Percentiles rank a stretch among this genome's conserved stretches.
Evolutionary conservation across 2,329 filamentous ascomycete species (phyloP).

Genomic region (Zasmidium citrigriseum): DNA sequence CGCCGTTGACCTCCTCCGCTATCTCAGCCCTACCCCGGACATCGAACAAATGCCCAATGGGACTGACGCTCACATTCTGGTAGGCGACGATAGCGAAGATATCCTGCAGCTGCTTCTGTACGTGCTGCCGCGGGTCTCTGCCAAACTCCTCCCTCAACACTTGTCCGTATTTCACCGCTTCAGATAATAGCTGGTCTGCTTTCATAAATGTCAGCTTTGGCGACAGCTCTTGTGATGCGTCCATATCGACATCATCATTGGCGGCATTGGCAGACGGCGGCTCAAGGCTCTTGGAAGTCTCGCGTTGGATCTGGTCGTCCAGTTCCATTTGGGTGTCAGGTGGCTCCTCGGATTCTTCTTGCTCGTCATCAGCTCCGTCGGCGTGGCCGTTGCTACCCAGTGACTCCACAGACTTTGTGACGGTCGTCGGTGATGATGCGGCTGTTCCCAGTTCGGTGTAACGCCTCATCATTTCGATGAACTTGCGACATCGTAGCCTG

Average conservation of each 20-base stretch:
- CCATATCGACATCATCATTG: constrained; percentile 37
- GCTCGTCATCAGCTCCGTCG: constrained; percentile 34
- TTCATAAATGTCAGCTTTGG: constrained; percentile 33
- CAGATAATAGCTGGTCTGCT: constrained; percentile 59
- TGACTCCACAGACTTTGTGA: constrained; percentile 28
- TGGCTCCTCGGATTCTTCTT: constrained; percentile 46
- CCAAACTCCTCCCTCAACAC: constrained; percentile 76
- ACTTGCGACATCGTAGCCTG: constrained; percentile 82
- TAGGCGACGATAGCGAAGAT: constrained; percentile 91
- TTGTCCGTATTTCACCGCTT: constrained; percentile 78
- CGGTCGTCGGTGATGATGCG: constrained; percentile 32
- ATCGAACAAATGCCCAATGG: constrained; percentile 77
- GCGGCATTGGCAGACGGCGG: constrained; percentile 5
- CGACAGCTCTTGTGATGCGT: constrained; percentile 31
- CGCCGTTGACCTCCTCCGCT: constrained; percentile 91
- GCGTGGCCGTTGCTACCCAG: constrained; percentile 32
- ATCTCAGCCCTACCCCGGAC: constrained; percentile 72
- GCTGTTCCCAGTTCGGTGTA: constrained; percentile 64
- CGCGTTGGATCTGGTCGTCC: constrained; percentile 50
- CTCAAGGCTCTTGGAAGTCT: constrained; percentile 22
- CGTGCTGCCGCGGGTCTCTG: constrained; percentile 67
- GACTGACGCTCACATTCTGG: constrained; percentile 73
- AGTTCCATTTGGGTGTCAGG: constrained; percentile 56
- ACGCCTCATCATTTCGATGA: constrained; percentile 88
- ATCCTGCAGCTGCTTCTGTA: constrained; percentile 73